A percentile compares a stretch with the other conserved stretches of the same genome.
phyloP scores from a whole-genome alignment of 768 basidiomycete genomes.

The Collybia mongolica region DNA sequence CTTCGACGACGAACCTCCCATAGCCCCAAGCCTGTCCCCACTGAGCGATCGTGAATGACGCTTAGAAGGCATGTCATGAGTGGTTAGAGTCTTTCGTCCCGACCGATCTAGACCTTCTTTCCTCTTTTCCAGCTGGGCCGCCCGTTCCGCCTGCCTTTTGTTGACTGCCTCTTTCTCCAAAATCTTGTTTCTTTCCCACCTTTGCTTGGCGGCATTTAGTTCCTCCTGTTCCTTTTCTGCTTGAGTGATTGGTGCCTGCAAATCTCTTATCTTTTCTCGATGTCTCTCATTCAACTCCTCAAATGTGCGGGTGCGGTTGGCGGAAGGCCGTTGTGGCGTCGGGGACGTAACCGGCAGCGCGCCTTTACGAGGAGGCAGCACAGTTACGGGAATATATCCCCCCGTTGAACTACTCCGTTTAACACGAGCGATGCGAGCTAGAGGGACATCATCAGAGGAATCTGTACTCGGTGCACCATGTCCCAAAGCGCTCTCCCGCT shows the following conservation, averaged over 20 bases:
- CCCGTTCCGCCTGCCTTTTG: slow-evolving; percentile 72
- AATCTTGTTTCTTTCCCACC: slow-evolving; percentile 80
- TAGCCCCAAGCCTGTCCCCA: slow-evolving; percentile 53
- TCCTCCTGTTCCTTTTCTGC: slow-evolving; percentile 78
- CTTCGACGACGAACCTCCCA: slow-evolving; percentile 45
- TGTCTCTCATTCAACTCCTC: slow-evolving; percentile 88
- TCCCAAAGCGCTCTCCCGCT: slow-evolving; percentile 67
- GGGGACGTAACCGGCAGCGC: slow-evolving; percentile 36
- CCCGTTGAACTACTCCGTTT: slow-evolving; percentile 25
- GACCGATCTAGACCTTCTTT: slow-evolving; percentile 42
- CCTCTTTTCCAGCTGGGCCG: slow-evolving; percentile 51
- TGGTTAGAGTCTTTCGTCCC: slow-evolving; percentile 25
- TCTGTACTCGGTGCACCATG: slow-evolving; percentile 35
- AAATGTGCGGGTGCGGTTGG: slow-evolving; percentile 67
- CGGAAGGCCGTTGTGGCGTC: slow-evolving; percentile 48
- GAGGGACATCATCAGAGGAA: slow-evolving; percentile 50
- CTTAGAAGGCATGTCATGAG: slow-evolving; percentile 30
- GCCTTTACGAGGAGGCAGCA: slow-evolving; percentile 44
- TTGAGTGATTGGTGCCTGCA: slow-evolving; percentile 84
- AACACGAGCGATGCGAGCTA: slow-evolving; percentile 30
- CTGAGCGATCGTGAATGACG: slow-evolving; percentile 58
- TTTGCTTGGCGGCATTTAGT: slow-evolving; percentile 68
- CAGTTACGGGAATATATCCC: slow-evolving; percentile 38
- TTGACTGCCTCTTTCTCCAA: slow-evolving; percentile 74
- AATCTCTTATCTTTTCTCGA: slow-evolving; percentile 74